A percentile compares a stretch with the other conserved stretches of the same genome.
Evolutionary conservation across 495 filamentous ascomycete species (phyloP).

Genomic region (Immersiella caudata): DNA sequence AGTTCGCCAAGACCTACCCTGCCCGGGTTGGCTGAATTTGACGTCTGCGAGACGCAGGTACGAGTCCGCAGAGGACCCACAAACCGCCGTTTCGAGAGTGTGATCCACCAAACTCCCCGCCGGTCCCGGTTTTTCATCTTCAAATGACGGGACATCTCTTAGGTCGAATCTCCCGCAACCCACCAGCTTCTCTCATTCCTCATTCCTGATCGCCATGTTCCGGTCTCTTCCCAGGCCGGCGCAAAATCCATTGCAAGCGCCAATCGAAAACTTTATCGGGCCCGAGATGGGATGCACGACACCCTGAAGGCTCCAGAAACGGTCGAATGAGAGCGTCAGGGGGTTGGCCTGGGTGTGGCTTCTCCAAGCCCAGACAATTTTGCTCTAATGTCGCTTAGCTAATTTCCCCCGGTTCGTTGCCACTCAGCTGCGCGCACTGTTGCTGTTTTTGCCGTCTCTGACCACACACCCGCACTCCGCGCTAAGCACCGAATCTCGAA

Average conservation of each 20-base stretch:
- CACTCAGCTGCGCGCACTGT: constrained; percentile 28
- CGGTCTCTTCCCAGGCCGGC: background rate
- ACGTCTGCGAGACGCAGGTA: constrained; percentile 15
- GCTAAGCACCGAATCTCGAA: constrained; percentile 21
- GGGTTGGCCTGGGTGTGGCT: constrained; percentile 17
- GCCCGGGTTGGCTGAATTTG: constrained; percentile 1
- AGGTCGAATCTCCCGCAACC: background rate
- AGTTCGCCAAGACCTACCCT: background rate
- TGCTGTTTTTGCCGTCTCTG: constrained; percentile 28
- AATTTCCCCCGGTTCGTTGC: constrained; percentile 36
- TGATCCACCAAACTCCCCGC: background rate
- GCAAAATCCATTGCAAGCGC: constrained; percentile 3
- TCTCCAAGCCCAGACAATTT: constrained; percentile 19
- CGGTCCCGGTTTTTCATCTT: background rate
- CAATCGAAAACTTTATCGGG: constrained; percentile 13
- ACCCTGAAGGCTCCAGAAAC: constrained; percentile 12
- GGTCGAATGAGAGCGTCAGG: constrained; percentile 16
- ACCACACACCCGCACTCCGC: constrained; percentile 18
- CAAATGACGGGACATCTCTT: background rate
- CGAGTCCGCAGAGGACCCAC: constrained; percentile 5
- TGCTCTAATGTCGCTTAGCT: constrained; percentile 45
- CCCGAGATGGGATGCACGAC: constrained; percentile 4
- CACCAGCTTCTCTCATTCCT: background rate
- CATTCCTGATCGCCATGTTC: background rate
- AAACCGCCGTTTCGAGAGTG: constrained; percentile 13